These are phyloP conservation scores for Sporobolus alterniflorus DNA, from an alignment of 202 grass and related monocot genomes.

Conservation along the genomic window DNA sequence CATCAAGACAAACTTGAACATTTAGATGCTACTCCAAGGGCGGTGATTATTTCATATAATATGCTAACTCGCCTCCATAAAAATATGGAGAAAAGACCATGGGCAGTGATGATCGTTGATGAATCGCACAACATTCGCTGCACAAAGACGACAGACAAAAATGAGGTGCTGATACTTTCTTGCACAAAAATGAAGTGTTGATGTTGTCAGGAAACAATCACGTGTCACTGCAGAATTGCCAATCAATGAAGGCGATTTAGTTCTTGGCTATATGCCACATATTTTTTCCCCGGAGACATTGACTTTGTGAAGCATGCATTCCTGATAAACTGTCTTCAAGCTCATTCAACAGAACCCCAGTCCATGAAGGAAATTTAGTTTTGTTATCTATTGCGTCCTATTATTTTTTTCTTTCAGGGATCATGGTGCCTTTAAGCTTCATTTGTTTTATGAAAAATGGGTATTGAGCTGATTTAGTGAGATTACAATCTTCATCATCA, in stretches of 20 bases:
- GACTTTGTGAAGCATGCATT: conserved; percentile 25
- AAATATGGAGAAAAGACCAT: conserved; percentile 69
- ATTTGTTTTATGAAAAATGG: conserved; percentile 19
- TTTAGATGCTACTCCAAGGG: conserved; percentile 69
- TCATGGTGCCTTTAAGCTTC: conserved; percentile 26
- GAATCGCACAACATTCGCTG: conserved; percentile 99
- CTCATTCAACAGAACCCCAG: conserved; percentile 15
- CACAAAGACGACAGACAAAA: conserved; percentile 65
- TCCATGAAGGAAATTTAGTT: conserved; percentile 21
- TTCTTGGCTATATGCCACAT: conserved; percentile 28
- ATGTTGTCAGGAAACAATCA: conserved; percentile 15
- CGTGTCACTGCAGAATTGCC: background rate
- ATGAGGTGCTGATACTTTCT: conserved; percentile 59
- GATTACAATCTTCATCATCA: background rate
- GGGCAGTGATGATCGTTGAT: conserved; percentile 94
- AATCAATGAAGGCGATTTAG: conserved; percentile 23
- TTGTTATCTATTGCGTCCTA: conserved; percentile 26
- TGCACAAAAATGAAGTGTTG: conserved; percentile 71
- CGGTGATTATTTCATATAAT: conserved; percentile 88
- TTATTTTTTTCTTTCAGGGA: conserved; percentile 11
- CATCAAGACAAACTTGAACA: conserved; percentile 80
- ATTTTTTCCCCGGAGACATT: conserved; percentile 4
- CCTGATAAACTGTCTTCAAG: conserved; percentile 8
- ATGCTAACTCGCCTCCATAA: conserved; percentile 80
- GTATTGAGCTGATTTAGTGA: conserved; percentile 21